Conservation (phyloP, 2,329 filamentous ascomycete species). For the Fusarium tricinctum region DNA sequence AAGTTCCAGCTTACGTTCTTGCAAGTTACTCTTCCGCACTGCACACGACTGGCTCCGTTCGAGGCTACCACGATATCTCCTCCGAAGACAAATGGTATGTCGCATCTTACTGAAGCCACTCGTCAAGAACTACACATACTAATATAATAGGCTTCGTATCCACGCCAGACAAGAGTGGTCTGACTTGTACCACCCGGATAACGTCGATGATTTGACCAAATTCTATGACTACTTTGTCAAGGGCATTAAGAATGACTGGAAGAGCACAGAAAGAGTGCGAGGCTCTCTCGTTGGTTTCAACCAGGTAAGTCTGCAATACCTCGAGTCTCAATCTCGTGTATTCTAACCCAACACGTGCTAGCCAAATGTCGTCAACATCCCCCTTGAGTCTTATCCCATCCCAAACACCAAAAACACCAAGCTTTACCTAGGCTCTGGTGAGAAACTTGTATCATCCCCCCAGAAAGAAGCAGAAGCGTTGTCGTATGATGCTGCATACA, state of each 20-base stretch:
- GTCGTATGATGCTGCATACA: neutral
- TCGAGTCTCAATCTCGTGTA: too few species aligned
- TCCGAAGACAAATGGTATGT: slow-evolving; percentile 5
- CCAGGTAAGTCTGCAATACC: neutral
- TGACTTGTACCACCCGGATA: slow-evolving; percentile 5
- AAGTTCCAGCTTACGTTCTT: slow-evolving; percentile 1
- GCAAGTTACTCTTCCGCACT: slow-evolving; percentile 1
- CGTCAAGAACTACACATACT: too few species aligned
- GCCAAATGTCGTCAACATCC: slow-evolving; percentile 3
- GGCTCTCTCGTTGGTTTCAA: slow-evolving; percentile 2
- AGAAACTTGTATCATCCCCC: neutral
- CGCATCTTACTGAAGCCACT: too few species aligned
- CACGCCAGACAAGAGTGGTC: slow-evolving; percentile 14
- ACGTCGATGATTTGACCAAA: slow-evolving; percentile 1
- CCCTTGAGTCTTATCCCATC: neutral
- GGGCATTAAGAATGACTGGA: neutral
- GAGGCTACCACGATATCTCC: neutral
- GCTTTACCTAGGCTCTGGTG: neutral
- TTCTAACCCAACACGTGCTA: neutral
- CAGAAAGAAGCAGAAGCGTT: rapidly evolving
- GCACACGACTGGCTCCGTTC: neutral
- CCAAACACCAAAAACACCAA: slow-evolving; percentile 1
- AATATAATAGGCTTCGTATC: neutral
- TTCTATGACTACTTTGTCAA: slow-evolving; percentile 12
- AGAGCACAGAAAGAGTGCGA: neutral